Evolutionary conservation across 441 rosid genomes (phyloP).

Genomic region (Corymbia calophylla): DNA sequence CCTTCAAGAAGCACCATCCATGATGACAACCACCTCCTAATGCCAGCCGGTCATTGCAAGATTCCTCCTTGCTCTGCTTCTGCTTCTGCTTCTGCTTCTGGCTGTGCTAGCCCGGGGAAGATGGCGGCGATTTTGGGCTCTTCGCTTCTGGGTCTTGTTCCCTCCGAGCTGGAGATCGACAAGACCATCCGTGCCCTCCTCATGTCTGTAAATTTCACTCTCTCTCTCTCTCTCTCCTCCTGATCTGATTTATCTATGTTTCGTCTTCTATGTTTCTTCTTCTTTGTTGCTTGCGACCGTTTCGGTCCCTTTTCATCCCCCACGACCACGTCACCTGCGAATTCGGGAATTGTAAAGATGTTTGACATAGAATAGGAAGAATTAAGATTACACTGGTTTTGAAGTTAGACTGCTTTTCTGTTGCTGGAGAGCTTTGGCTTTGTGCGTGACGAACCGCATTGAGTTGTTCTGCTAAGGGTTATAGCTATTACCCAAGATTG

Average conservation of each 20-base stretch:
- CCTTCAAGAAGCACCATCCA: background rate
- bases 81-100: background rate
- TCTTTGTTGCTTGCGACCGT: background rate
- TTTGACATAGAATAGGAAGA: background rate
- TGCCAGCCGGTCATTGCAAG: background rate
- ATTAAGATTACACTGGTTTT: background rate
- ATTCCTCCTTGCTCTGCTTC: constrained; percentile 3
- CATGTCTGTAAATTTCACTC: constrained; percentile 17
- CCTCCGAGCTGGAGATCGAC: constrained; percentile 34
- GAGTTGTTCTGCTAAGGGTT: background rate
- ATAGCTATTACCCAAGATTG: background rate
- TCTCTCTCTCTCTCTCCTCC: background rate
- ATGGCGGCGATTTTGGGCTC: background rate
- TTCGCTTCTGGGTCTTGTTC: constrained; percentile 19
- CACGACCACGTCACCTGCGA: background rate
- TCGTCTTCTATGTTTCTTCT: too few relatives aligned
- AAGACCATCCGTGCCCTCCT: constrained; percentile 28
- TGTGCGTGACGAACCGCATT: background rate
- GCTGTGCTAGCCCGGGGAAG: background rate
- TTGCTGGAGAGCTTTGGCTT: background rate
- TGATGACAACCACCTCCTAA: background rate
- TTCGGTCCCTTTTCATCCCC: background rate
- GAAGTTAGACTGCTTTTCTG: too few relatives aligned
- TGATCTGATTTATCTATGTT: background rate
- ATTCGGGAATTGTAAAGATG: background rate